Conservation (phyloP, 257 asterid species). For the Nicotiana tomentosiformis region DNA sequence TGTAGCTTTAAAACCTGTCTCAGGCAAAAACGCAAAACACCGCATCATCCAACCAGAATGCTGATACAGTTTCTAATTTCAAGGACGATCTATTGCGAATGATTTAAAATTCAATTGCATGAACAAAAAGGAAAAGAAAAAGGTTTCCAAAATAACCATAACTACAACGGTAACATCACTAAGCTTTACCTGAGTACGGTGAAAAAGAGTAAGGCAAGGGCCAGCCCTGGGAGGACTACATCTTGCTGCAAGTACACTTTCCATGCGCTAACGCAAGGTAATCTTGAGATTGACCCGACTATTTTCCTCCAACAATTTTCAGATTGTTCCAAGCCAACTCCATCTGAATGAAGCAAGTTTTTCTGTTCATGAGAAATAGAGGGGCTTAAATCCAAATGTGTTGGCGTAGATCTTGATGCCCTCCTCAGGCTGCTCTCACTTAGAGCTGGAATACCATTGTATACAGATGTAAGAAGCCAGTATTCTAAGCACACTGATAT, state of each 20-base stretch:
- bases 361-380: conserved; percentile 20
- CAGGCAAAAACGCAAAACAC: neutral
- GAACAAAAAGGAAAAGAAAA: neutral
- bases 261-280: conserved; percentile 68
- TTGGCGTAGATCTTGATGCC: conserved; percentile 22
- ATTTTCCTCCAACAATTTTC: conserved; percentile 21
- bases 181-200: conserved; percentile 66
- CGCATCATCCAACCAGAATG: neutral
- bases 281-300: conserved; percentile 24
- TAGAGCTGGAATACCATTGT: conserved; percentile 63
- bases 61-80: neutral
- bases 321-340: conserved; percentile 14
- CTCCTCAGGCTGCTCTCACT: conserved; percentile 38
- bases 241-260: conserved; percentile 64
- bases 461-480: conserved; percentile 68
- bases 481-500: conserved; percentile 67
- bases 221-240: conserved; percentile 68
- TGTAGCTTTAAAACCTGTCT: neutral
- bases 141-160: neutral
- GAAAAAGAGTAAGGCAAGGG: conserved; percentile 70
- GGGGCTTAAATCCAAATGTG: conserved; percentile 21
- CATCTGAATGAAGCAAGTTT: conserved; percentile 8
- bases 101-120: neutral
- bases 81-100: neutral
- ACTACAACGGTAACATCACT: neutral